Base-by-base conservation (phyloP, 176 grass and related monocot genomes). In the Zizania latifolia region DNA sequence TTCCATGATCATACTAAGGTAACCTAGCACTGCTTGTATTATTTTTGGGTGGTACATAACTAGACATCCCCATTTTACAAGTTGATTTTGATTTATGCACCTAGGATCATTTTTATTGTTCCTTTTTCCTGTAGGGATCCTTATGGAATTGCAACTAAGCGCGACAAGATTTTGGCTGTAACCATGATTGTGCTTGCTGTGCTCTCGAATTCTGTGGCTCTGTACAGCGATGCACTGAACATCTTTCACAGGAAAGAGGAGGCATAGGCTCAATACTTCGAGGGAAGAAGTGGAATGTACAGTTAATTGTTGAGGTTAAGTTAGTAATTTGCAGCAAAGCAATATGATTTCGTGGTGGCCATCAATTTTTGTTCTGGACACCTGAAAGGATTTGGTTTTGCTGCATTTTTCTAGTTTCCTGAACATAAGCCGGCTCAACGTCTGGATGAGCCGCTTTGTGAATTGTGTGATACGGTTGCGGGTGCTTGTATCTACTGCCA, bases 121-220 rank as follows among this genome's bases (percentile, higher is more conserved):
- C 5, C 21, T 72, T 46, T 1, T 79, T 40, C 55, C 61, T 85
- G 21, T 66, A 93, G 94, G 83, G 90, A 97, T 83, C 79, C 86
- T 36, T 85, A 93, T 63, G 86, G 66, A 23, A 78, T 97, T 40
- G 77, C 88, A 48, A 93, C 80, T 1, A 87, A 67, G 44, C 86
- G 79, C 14, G 94, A 93, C 72, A 91, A 91, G 66, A 68, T 93
- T 37, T 81, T 97, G 71, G 71, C 86, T 12, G 48, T 93, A 19
- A 76, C 85, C 60, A 97, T 97, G 94, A 89, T 97, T 50, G 83
- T 93, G 62, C 88, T 97, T 44, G 81, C 90, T 11, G 86, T 91
- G 61, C 21, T 82, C 43, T 82, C 94, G 1, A 97, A 90, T 67
- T 79, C 61, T 15, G 86, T 93, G 70, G 94, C 94, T 46, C 56